Percentiles rank a stretch among this genome's conserved stretches.
Conservation (phyloP, 805 yeast genomes). For the Zygosaccharomyces bisporus region DNA sequence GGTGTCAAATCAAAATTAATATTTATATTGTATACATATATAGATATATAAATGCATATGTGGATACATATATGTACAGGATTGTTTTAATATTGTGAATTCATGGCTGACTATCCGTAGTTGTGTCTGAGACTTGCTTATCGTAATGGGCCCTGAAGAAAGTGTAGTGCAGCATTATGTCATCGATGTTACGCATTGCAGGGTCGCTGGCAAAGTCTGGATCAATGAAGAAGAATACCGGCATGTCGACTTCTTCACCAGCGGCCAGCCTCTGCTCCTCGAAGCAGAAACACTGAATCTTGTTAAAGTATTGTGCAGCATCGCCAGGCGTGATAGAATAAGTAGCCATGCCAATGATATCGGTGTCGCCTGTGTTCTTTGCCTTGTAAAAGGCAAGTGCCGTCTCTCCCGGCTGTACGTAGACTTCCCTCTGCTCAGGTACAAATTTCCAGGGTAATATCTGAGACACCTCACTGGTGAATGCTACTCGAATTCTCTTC, state of each 20-base stretch:
- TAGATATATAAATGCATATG: no score
- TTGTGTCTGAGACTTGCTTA: constrained; percentile 14
- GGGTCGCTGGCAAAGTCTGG: constrained; percentile 96
- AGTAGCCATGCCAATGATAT: constrained; percentile 97
- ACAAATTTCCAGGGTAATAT: constrained; percentile 91
- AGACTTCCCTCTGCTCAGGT: constrained; percentile 92
- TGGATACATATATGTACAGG: constrained; percentile 11
- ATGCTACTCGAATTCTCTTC: constrained; percentile 74
- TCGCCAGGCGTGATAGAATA: constrained; percentile 95
- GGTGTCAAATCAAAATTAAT: no score
- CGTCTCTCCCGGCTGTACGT: constrained; percentile 93
- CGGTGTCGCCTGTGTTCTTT: constrained; percentile 76
- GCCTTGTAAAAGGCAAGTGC: constrained; percentile 96
- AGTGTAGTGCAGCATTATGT: constrained; percentile 86
- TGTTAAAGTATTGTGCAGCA: constrained; percentile 93
- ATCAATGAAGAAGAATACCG: constrained; percentile 92
- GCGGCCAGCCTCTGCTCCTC: constrained; percentile 93
- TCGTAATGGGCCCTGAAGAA: constrained; percentile 65
- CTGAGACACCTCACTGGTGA: constrained; percentile 88
- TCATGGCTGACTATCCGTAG: background rate
- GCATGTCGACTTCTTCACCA: constrained; percentile 99
- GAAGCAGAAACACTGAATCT: constrained; percentile 96
- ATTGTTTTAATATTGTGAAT: background rate
- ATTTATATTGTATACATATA: constrained; percentile 3
- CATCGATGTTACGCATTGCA: constrained; percentile 83